These are phyloP conservation scores for Citrullus colocynthis DNA, from an alignment of 306 rosid genomes.

Conservation along the genomic window DNA sequence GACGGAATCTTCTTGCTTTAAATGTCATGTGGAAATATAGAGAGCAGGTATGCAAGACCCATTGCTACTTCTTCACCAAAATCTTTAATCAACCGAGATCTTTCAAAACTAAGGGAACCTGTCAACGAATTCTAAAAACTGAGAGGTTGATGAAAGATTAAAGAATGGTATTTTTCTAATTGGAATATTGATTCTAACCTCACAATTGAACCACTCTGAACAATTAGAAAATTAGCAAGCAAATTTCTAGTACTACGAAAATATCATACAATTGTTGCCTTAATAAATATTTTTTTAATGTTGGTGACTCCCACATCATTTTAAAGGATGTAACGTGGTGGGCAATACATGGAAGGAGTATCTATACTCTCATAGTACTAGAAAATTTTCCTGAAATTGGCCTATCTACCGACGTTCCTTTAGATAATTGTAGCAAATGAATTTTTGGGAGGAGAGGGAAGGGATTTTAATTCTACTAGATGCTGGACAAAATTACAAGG, in stretches of 20 bases:
- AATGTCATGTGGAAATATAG: slow-evolving; percentile 98
- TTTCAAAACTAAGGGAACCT: not conserved
- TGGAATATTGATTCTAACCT: not conserved
- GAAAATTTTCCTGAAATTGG: not conserved
- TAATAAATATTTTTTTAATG: no score
- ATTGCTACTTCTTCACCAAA: not conserved
- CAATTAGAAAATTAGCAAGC: not conserved
- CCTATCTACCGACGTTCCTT: not conserved
- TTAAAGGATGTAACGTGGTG: no score
- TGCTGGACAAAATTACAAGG: no score
- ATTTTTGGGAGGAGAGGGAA: no score
- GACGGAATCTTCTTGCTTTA: slow-evolving; percentile 85
- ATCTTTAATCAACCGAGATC: not conserved
- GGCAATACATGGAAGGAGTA: no score
- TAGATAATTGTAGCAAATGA: not conserved
- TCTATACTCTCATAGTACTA: no score
- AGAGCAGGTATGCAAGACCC: slow-evolving; percentile 64
- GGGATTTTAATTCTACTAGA: no score
- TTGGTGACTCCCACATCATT: no score
- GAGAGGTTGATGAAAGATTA: not conserved
- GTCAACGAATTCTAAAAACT: not conserved
- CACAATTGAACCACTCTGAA: not conserved
- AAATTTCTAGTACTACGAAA: no score
- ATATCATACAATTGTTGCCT: no score
- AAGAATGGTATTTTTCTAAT: not conserved